Evolutionary conservation across 2,329 filamentous ascomycete genomes (phyloP), one percentile per base, ranked within the genome.

Genomic region (Lithohypha guttulata): DNA sequence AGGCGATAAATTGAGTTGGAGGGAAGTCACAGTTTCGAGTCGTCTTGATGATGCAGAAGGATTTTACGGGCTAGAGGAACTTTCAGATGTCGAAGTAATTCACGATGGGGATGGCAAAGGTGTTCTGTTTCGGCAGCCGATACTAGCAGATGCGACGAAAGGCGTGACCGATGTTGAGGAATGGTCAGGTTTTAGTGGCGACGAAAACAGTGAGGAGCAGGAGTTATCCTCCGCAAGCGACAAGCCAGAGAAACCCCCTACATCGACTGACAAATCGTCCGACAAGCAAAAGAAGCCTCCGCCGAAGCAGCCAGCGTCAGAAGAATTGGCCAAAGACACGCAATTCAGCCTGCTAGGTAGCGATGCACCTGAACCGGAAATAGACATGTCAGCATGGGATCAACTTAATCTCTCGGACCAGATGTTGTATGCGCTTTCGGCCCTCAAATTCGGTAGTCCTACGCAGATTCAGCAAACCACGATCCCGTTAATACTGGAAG

Each of bases 11-110:
- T 61, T 81, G 41, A 62, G 65, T 53, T 81, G 77, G 77, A 73
- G 71, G 45, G 67, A 75, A 14, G 75, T 91, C 3, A 56, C 65
- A 23, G 64, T 81, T 51, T 84, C 84, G 5, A 82, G 87, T 54
- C 77, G 81, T 55, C 69, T 87, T 51, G 78, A 89, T 31, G 84
- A 95, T 62, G 84, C 84, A n/a, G 86, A 93, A 48, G 91, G 91
- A 0, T 95, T 98, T 59, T 93, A 80, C 52, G 86, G 84, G 0
- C 64, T 98, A 2, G 86, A 98, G 54, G 87, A 96, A 53, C 80
- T 96, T 32, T 84, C 93, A 11, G 85, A 84, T 36, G 84, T 98
- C 1, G 83, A 94, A 20, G 70, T 98, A n/a, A 66, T 93, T 28
- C 75, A 71, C 45, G 63, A 43, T 62, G 67, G 29, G 67, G 64